Base-by-base conservation (phyloP, 2,329 filamentous ascomycete species). In the Aspergillus tanneri region DNA sequence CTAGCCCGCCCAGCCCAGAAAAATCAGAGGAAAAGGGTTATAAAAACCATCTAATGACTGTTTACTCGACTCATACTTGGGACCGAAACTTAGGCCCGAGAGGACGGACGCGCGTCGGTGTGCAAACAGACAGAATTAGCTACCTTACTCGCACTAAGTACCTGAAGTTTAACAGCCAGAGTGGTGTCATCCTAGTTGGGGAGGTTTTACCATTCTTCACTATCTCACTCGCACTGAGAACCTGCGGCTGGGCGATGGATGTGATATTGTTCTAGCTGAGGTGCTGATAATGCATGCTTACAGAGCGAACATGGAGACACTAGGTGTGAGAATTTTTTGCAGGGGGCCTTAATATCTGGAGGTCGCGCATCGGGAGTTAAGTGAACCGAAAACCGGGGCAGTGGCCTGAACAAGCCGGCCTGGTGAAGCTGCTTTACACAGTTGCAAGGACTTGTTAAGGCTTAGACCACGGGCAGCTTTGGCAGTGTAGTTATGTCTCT, bases 11-110 rank as follows among this genome's bases (percentile, higher is more conserved):
- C 46, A 49, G 39, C 42, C 46, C 42, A 52, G 42, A 41, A n/a
- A 42, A 47, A 47, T 36, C 37, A 42, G 37, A n/a, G n/a, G n/a
- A 46, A 46, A 52, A 47, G 42, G 49, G 45, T 42, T 43, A 49
- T 49, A 32, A 49, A 49, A 46, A 52, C 42, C 45, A 49, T 52
- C 46, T 43, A 46, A 46, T 32, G 41, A 52, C 37, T 46, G 50
- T 38, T 28, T 43, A 52, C 42, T 49, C 38, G 50, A 49, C 23
- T 49, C 34, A 43, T 49, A 49, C 37, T 49, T 37, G 42, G 47
- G 50, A 52, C 46, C 42, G 42, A 49, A 49, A 23, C 49, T 51
- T 8, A 28, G 16, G 38, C 38, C 38, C 24, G 27, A 32, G 40
- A 43, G 40, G 27, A 43, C 27, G 11, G 27, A 16, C 40, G 25